Evolutionary conservation across 2,329 filamentous ascomycete genomes (phyloP).

Genomic region (Aspergillus quadricinctus): DNA sequence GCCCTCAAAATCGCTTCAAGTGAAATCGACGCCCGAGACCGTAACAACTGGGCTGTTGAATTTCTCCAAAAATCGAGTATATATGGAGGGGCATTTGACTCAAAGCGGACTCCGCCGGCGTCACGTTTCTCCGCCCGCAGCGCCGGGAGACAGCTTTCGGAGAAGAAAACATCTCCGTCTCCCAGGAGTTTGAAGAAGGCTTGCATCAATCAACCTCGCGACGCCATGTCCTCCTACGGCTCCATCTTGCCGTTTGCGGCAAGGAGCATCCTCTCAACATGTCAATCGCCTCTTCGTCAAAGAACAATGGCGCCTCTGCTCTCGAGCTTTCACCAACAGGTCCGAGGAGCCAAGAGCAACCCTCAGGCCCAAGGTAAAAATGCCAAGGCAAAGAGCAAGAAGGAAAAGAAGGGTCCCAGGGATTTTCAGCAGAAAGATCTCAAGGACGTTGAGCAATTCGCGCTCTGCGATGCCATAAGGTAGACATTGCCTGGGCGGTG

Average conservation of each 20-base stretch:
- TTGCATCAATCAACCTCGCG: background rate
- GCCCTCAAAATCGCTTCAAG: slow-evolving; percentile 7
- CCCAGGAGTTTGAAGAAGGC: background rate
- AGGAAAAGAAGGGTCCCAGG: slow-evolving; percentile 60
- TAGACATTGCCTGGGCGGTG: slow-evolving; percentile 15
- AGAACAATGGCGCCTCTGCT: slow-evolving; percentile 29
- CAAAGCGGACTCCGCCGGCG: slow-evolving; percentile 20
- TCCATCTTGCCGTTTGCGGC: slow-evolving; percentile 32
- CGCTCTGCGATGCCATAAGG: slow-evolving; percentile 91
- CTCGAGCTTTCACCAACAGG: slow-evolving; percentile 28
- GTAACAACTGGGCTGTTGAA: slow-evolving; percentile 2
- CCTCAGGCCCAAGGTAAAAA: slow-evolving; percentile 36
- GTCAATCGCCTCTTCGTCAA: slow-evolving; percentile 25
- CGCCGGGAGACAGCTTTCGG: slow-evolving; percentile 22
- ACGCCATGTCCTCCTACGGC: slow-evolving; percentile 33
- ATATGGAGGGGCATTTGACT: slow-evolving; percentile 23
- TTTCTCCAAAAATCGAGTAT: background rate
- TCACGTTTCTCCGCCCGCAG: slow-evolving; percentile 29
- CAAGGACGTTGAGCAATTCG: slow-evolving; percentile 65
- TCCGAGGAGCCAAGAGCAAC: slow-evolving; percentile 34
- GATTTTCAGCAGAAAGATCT: slow-evolving; percentile 62
- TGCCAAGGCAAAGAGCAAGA: slow-evolving; percentile 55
- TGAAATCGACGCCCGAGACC: slow-evolving; percentile 3
- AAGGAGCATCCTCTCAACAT: slow-evolving; percentile 31
- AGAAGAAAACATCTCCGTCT: slow-evolving; percentile 27